A percentile compares a stretch with the other conserved stretches of the same genome.
These are phyloP conservation scores for Pneumocystis carinii DNA, from an alignment of 1,139 yeast species.

Conservation along the genomic window DNA sequence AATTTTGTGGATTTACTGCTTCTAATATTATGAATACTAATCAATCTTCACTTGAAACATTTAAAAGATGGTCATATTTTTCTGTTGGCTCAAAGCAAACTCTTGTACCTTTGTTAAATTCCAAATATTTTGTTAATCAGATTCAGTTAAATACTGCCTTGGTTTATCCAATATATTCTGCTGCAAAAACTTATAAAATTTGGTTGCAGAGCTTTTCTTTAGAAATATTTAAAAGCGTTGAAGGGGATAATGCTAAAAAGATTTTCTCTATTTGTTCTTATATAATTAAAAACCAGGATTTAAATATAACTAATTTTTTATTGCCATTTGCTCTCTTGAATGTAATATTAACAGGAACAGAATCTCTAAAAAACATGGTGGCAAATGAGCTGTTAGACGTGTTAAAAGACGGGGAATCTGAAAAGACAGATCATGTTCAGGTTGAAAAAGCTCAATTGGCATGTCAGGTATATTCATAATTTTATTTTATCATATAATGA, in stretches of 20 bases:
- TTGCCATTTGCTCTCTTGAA: conserved; percentile 66
- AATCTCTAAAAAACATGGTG: conserved; percentile 30
- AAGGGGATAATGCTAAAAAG: conserved; percentile 30
- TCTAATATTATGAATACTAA: conserved; percentile 19
- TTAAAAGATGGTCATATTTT: conserved; percentile 43
- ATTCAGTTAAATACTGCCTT: conserved; percentile 26
- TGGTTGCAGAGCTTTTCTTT: conserved; percentile 66
- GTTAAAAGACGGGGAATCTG: not conserved
- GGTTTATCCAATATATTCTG: conserved; percentile 38
- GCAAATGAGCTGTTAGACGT: conserved; percentile 41
- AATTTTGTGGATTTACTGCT: conserved; percentile 42
- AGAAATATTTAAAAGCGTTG: conserved; percentile 40
- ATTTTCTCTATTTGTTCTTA: conserved; percentile 54
- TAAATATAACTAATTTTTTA: conserved; percentile 24
- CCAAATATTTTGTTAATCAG: conserved; percentile 50
- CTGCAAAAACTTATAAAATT: conserved; percentile 28
- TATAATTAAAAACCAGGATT: conserved; percentile 46
- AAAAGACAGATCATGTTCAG: not conserved
- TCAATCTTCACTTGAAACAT: conserved; percentile 14
- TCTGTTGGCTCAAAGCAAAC: conserved; percentile 60
- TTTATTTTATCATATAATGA: not conserved
- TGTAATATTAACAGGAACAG: conserved; percentile 46
- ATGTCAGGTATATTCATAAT: conserved; percentile 1
- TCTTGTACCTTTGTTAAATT: conserved; percentile 56
- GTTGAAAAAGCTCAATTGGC: conserved; percentile 8